Conservation (phyloP, 148 eudicot species). For the Fagopyrum homotropicum region DNA sequence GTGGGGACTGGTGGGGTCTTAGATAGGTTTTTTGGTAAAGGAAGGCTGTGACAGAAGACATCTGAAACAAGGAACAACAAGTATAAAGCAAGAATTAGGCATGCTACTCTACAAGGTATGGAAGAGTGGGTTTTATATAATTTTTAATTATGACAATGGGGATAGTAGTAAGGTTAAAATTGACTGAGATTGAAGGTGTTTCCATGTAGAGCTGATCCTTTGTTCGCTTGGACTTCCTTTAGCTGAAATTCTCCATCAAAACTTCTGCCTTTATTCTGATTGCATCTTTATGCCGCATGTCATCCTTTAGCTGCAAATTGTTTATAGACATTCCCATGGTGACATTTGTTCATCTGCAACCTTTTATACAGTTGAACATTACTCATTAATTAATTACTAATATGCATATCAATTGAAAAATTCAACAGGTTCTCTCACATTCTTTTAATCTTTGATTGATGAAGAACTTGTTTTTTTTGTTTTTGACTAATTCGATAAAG, state of each 20-base stretch:
- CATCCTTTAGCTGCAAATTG: no score
- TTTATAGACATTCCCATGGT: neutral
- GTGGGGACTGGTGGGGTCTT: neutral
- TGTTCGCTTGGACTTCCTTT: neutral
- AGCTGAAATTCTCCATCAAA: neutral
- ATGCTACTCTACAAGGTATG: neutral
- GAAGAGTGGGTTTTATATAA: neutral
- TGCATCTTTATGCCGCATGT: neutral
- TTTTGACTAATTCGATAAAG: neutral
- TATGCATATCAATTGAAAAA: neutral
- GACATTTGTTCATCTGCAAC: neutral
- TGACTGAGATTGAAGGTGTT: neutral
- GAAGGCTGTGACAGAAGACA: no score
- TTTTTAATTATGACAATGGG: neutral
- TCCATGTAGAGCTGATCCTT: neutral
- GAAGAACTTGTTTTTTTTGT: neutral
- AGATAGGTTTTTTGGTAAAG: no score
- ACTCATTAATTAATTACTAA: neutral
- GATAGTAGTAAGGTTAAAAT: neutral
- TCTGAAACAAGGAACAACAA: neutral
- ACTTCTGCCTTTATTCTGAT: neutral
- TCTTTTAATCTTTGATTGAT: neutral
- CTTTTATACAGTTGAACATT: neutral
- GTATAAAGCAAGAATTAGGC: neutral
- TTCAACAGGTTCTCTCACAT: neutral